Percentiles rank a stretch among this genome's conserved stretches.
Conservation (phyloP, 768 basidiomycete genomes). For the Mycena floridula region DNA sequence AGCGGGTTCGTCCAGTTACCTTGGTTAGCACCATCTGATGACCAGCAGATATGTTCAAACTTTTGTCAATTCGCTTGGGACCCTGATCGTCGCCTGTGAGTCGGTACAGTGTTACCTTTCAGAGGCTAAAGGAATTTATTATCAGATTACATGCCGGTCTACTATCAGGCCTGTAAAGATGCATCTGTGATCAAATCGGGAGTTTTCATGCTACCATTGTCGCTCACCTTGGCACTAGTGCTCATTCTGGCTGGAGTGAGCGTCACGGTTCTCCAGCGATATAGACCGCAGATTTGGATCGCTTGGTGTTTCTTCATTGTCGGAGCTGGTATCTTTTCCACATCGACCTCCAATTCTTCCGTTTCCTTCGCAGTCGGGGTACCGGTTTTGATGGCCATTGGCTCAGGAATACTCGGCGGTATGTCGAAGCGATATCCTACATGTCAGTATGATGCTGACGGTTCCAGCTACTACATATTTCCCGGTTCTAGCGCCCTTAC, state of each 20-base stretch:
- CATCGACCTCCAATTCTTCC: conserved; percentile 17
- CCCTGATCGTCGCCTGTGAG: background rate
- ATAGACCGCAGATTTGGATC: conserved; percentile 24
- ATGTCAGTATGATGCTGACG: too few relatives aligned
- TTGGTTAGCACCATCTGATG: background rate
- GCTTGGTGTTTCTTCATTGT: conserved; percentile 26
- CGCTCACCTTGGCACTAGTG: background rate
- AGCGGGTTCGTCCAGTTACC: background rate
- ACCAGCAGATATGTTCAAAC: background rate
- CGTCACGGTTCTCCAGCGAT: conserved; percentile 20
- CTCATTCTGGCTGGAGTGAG: conserved; percentile 24
- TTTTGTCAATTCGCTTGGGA: background rate
- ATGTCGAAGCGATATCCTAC: too few relatives aligned
- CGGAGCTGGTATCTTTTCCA: conserved; percentile 28
- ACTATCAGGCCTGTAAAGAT: conserved; percentile 33
- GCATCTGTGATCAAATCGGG: conserved; percentile 25
- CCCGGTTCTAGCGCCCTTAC: conserved; percentile 41
- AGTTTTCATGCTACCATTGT: conserved; percentile 22
- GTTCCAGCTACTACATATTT: conserved; percentile 25
- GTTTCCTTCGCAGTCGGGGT: conserved; percentile 16
- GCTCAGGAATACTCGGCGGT: too few relatives aligned
- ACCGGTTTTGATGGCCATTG: conserved; percentile 17
- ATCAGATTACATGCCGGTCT: conserved; percentile 33
- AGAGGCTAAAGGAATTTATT: background rate
- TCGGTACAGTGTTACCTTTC: background rate